Evolutionary conservation across 768 basidiomycete genomes (phyloP), one percentile per base, ranked within the genome.

Genomic region (Pleurotus eryngii): DNA sequence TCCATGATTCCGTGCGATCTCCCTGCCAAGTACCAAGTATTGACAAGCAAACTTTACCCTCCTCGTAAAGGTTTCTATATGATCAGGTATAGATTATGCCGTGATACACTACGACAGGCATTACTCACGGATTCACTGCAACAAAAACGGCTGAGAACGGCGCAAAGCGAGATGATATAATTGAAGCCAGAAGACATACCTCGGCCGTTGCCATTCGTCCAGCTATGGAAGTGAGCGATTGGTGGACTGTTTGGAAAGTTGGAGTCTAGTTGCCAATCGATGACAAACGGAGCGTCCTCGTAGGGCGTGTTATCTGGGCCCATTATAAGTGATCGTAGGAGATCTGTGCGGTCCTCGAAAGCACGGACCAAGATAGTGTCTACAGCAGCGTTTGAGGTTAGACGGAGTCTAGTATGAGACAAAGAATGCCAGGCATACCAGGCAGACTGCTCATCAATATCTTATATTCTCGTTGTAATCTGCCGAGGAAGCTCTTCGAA

Each of bases 271-370:
- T 86, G 84, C 91, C 91, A 93, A 71, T 98, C 95, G 57, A 97
- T 96, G 22, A 97, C 87, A 71, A 96, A 95, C 0, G 95, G 95
- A 17, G 92, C 92, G 69, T 95, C 89, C 69, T 92, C 84, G 63
- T 96, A 97, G n/a, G 95, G 95, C 7, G 95, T 97, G 61, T 94
- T 95, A 64, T 89, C 85, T 57, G 94, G 92, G 3, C 95, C 95
- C 60, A 98, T 86, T 59, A 98, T 98, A 49, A 98, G 78, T 65
- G 82, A 90, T 30, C 95, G 84, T 59, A 97, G 71, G 38, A 98
- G 79, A 74, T 98, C 95, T 45, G 84, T 78, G 24, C 95, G 84
- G 68, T 96, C 89, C 70, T 97, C 95, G 67, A 90, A 98, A 22
- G 89, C 88, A 57, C 94, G 85, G 48, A 98, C 91, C 54, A 96